Evolutionary conservation across 108 stramenopile genomes (phyloP).

Genomic region (Schizochytrium sp.): DNA sequence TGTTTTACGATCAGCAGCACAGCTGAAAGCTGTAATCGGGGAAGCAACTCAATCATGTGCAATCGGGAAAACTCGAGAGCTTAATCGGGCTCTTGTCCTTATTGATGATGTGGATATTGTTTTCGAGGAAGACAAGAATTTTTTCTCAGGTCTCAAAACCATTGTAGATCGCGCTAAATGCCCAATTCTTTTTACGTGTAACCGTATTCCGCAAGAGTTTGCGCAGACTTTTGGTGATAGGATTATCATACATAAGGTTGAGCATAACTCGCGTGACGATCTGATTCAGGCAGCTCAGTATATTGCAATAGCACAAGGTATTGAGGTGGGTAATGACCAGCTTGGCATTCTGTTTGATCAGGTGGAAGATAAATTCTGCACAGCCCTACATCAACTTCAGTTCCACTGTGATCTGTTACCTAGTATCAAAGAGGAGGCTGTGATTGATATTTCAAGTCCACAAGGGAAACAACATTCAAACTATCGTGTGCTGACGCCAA

Average conservation of each 20-base stretch:
- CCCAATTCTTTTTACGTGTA: constrained; percentile 53
- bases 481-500: too few species aligned
- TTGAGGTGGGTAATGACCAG: not conserved
- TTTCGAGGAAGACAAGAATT: constrained; percentile 55
- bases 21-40: constrained; percentile 5
- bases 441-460: too few species aligned
- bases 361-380: not conserved
- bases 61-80: not conserved
- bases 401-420: not conserved
- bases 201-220: not conserved
- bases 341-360: not conserved
- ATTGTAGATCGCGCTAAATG: not conserved
- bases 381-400: not conserved
- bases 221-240: not conserved
- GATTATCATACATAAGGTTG: not conserved
- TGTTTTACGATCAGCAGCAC: not conserved
- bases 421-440: too few species aligned
- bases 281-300: not conserved
- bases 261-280: not conserved
- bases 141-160: not conserved
- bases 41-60: constrained; percentile 38
- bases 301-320: not conserved
- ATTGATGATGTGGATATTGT: constrained; percentile 52
- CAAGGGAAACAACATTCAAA: too few species aligned
- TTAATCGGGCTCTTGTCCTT: constrained; percentile 11